Conservation (phyloP, 352 stramenopile species). For the Globisporangium okanoganense region DNA sequence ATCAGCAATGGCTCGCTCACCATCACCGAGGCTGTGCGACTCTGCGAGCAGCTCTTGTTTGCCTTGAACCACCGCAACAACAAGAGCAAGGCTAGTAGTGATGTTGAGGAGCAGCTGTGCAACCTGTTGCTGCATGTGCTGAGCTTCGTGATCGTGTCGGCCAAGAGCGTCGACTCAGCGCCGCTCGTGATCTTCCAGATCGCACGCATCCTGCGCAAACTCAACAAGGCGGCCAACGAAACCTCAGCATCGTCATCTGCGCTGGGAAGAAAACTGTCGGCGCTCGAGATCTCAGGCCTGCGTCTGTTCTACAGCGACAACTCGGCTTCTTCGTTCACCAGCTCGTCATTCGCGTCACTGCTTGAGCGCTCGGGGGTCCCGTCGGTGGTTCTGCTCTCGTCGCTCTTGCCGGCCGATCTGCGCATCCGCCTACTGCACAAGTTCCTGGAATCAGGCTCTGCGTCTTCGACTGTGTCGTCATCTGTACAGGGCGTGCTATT, state of each 20-base stretch:
- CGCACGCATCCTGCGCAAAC: conserved; percentile 35
- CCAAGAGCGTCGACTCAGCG: conserved; percentile 1
- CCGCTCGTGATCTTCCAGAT: conserved; percentile 10
- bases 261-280: conserved; percentile 25
- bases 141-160: conserved; percentile 24
- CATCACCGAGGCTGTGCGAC: conserved; percentile 22
- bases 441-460: no score
- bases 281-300: conserved; percentile 23
- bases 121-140: conserved; percentile 33
- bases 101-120: conserved; percentile 20
- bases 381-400: conserved; percentile 11
- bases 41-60: conserved; percentile 54
- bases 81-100: neutral
- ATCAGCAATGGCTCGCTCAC: conserved; percentile 10
- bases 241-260: neutral
- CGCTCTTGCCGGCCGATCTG: conserved; percentile 9
- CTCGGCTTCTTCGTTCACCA: neutral
- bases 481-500: conserved; percentile 29
- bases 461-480: neutral
- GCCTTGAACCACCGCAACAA: conserved; percentile 22
- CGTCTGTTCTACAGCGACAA: conserved; percentile 7
- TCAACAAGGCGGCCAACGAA: conserved; percentile 18
- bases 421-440: conserved; percentile 13
- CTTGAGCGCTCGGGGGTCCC: conserved; percentile 13
- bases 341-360: neutral